Percentiles rank a stretch among this genome's conserved stretches.
Evolutionary conservation across 2,329 filamentous ascomycete genomes (phyloP).

Genomic region (Aspergillus niger): DNA sequence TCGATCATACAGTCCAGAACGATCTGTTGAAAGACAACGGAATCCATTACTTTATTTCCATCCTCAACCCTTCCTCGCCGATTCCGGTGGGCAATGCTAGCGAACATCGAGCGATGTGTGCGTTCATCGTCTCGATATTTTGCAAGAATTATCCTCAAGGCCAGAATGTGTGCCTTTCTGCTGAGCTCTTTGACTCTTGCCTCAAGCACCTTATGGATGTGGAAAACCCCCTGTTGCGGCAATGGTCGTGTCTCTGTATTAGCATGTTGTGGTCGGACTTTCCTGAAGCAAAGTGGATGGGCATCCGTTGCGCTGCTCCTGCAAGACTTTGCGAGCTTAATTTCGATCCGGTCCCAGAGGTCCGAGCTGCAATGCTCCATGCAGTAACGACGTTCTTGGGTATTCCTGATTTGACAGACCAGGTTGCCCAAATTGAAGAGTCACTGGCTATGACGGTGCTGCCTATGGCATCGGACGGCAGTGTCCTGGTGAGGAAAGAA

Average conservation of each 20-base stretch:
- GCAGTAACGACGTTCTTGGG: constrained; percentile 92
- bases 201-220: constrained; percentile 79
- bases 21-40: constrained; percentile 96
- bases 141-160: constrained; percentile 93
- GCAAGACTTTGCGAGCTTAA: constrained; percentile 76
- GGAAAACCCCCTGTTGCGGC: constrained; percentile 83
- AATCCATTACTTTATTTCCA: constrained; percentile 93
- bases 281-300: constrained; percentile 91
- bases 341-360: constrained; percentile 86
- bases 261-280: constrained; percentile 93
- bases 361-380: constrained; percentile 88
- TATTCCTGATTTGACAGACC: constrained; percentile 87
- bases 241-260: constrained; percentile 94
- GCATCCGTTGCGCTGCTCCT: constrained; percentile 85
- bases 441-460: constrained; percentile 85
- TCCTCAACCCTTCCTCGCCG: constrained; percentile 79
- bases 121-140: constrained; percentile 95
- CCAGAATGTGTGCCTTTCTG: constrained; percentile 86
- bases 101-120: constrained; percentile 98
- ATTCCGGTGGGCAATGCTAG: constrained; percentile 85
- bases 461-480: constrained; percentile 91
- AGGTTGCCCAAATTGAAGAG: constrained; percentile 88
- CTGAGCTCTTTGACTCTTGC: constrained; percentile 87
- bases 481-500: constrained; percentile 90
- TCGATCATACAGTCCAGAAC: constrained; percentile 89